Evolutionary conservation across 257 asterid species (phyloP), one percentile per base, ranked within the genome.

Genomic region (Forsythia suspensa): DNA sequence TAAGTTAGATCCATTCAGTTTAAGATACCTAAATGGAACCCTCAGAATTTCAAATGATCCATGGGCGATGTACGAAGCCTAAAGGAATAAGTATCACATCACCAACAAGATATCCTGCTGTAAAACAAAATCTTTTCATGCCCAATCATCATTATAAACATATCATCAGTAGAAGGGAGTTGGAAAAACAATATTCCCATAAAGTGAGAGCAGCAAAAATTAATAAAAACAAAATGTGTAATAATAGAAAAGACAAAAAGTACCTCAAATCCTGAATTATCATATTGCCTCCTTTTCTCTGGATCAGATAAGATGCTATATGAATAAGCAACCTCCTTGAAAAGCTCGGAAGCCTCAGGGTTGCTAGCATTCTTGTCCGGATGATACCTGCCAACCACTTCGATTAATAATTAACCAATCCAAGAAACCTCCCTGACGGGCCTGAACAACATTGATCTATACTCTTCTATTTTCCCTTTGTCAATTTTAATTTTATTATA

Each of bases 291-390:
- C 83, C 94, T 91, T 89, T 94, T 96, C 86, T 92, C 98, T 6
- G 97, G 98, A 83, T 96, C 98, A 0, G 99, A 92, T 80, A 96
- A 85, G 84, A 96, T 92, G 88, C 94, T 92, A 85, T 96, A 94
- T 29, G 98, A 96, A 88, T 94, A 96, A 76, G 99, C 99, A 81
- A 96, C 98, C 88, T 94, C 99, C 86, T 96, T 94, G 89, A 96
- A 96, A 75, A 86, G 96, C 76, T 94, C 99, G 29, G 99, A 91
- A 73, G 99, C 99, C 90, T 96, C 98, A 71, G 97, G 98, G 83
- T 96, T 96, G 83, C 88, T 91, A 46, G 94, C 95, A 87, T 94
- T 94, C 89, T 96, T 96, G 85, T 96, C 99, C 5, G 99, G 99
- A 88, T 96, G 99, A 87, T 96, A 96, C 90, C 99, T 96, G 92